These are phyloP conservation scores for Cryptosporidium meleagridis DNA, from an alignment of 169 alveolate species.

Conservation along the genomic window DNA sequence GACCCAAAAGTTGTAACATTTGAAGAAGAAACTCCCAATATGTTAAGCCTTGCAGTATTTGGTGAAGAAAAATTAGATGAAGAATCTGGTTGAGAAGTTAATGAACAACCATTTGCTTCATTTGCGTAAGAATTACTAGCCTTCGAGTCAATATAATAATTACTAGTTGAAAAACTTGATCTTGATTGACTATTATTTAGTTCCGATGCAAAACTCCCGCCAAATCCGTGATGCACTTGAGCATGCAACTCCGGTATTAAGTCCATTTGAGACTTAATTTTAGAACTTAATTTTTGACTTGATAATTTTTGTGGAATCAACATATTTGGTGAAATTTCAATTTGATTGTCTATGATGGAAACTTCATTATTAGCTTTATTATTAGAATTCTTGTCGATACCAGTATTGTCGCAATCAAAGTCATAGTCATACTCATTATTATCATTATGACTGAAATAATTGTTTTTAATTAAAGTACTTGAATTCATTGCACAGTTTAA, in stretches of 20 bases:
- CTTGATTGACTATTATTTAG: not conserved
- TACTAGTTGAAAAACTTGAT: not conserved
- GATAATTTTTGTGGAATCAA: not conserved
- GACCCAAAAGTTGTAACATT: constrained; percentile 11
- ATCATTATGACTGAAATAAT: not conserved
- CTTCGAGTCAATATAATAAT: not conserved
- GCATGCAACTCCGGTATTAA: constrained; percentile 27
- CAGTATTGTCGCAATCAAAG: not conserved
- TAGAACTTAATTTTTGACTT: not conserved
- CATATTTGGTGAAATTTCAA: not conserved
- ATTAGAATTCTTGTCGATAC: not conserved
- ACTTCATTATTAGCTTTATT: not conserved
- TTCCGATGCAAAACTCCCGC: not conserved
- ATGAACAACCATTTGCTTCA: not conserved
- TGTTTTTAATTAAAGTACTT: not conserved
- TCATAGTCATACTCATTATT: not conserved
- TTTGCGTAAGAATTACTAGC: not conserved
- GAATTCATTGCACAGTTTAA: constrained; percentile 6
- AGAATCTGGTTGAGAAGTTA: not conserved
- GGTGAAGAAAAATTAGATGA: constrained; percentile 23
- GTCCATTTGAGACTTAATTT: not conserved
- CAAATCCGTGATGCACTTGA: not conserved
- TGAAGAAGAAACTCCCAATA: constrained; percentile 12
- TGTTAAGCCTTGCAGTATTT: not conserved
- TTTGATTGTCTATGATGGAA: not conserved